Evolutionary conservation across 2,329 filamentous ascomycete species (phyloP), one percentile per base, ranked within the genome.

Genomic region (Exophiala mesophila): DNA sequence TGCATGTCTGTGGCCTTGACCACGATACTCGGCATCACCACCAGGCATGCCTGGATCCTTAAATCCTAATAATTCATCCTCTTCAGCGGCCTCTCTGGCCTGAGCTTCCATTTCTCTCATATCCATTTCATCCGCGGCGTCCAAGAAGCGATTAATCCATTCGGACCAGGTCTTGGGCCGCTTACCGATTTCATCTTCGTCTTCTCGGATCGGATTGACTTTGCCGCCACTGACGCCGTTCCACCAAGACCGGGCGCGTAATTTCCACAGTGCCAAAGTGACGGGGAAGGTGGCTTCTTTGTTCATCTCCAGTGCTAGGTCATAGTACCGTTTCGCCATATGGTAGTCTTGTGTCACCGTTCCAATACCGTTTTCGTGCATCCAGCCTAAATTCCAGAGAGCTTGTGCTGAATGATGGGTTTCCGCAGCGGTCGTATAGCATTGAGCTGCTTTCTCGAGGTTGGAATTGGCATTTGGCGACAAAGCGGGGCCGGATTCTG

Each of bases 321-420:
- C 92, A 60, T 98, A 98, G 65, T 89, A 95, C 40, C 92, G 76
- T 67, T 98, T 98, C 2, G 94, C 92, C 43, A 98, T 80, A 59
- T 98, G 92, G 62, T 94, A 98, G 60, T 98, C 92, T 61, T 98
- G 92, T 41, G 85, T 83, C 15, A 97, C 77, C 2, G 89, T 88
- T 3, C 53, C 53, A 36, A 97, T 74, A 5, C 92, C 92, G 58
- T 97, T 96, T 66, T 98, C 92, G 59, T 98, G 88, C 90, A 98
- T 97, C 92, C 92, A 98, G 4, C 92, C 94, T 10, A 98, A 72
- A 57, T 98, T 97, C 78, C 88, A 98, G 44, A 96, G 79, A 10
- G 94, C 92, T 65, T 98, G 94, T 2, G 90, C 92, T 55, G 88
- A 94, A 59, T 88, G 84, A 55, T 90, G 82, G 46, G 85, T 88